phyloP scores from a whole-genome alignment of 139 green algal species.

The Desmodesmus armatus region DNA sequence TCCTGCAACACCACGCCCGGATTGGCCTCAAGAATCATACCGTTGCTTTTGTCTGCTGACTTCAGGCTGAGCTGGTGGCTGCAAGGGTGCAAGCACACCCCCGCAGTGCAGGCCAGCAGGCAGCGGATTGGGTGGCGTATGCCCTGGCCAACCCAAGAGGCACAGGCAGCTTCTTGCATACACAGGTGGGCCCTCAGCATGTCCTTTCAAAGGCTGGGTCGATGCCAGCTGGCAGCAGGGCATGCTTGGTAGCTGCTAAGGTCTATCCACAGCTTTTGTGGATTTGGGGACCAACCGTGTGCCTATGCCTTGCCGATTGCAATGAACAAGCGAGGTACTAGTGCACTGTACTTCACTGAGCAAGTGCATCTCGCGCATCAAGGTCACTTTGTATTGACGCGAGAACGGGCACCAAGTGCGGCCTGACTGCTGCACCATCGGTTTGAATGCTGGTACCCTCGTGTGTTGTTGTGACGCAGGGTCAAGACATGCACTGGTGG shows the following conservation, averaged over 20 bases:
- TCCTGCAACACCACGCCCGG: neutral
- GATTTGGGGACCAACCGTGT: too few species aligned
- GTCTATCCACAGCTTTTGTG: neutral
- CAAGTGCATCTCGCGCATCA: neutral
- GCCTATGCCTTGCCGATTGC: too few species aligned
- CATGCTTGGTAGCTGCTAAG: neutral
- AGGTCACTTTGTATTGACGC: neutral
- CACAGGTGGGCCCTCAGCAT: too few species aligned
- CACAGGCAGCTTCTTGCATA: constrained; percentile 42
- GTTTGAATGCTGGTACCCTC: too few species aligned
- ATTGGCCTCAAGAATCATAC: neutral
- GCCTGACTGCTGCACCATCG: constrained; percentile 6
- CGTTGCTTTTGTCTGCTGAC: neutral
- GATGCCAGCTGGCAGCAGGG: neutral
- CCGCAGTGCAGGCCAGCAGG: neutral
- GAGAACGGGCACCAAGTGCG: neutral
- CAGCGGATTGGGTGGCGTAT: constrained; percentile 26
- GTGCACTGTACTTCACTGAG: too few species aligned
- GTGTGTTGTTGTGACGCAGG: too few species aligned
- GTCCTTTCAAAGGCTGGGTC: constrained; percentile 1
- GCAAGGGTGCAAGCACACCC: constrained; percentile 9
- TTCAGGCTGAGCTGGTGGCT: neutral
- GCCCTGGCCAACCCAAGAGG: neutral
- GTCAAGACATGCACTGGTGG: constrained; percentile 38
- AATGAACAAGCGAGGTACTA: too few species aligned